phyloP scores from a whole-genome alignment of 225 moss, liverwort and hornwort species.

The Bryoerythrophyllum caledonicum region DNA sequence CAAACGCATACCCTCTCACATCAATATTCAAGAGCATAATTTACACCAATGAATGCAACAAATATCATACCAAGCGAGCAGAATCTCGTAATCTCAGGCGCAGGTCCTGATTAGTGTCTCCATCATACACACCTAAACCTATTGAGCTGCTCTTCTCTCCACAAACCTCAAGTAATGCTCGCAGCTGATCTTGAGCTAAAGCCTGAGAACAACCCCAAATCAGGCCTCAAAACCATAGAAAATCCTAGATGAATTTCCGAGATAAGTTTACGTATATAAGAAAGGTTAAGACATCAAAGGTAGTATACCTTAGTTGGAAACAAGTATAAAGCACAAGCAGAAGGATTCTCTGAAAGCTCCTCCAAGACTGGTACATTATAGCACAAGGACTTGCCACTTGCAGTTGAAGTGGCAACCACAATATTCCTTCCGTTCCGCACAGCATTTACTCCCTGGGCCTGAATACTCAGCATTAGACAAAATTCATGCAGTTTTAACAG shows the following conservation, averaged over 20 bases:
- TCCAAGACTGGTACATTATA: constrained; percentile 92
- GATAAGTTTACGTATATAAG: not conserved
- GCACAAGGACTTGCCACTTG: constrained; percentile 94
- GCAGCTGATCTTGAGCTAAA: constrained; percentile 88
- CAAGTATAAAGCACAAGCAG: constrained; percentile 85
- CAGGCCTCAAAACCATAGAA: constrained; percentile 1
- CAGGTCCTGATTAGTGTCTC: constrained; percentile 77
- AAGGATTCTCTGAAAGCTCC: constrained; percentile 55
- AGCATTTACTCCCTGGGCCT: constrained; percentile 83
- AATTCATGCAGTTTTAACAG: not conserved
- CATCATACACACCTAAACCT: constrained; percentile 86
- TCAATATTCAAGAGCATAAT: not conserved
- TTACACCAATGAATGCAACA: not conserved
- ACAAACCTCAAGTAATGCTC: constrained; percentile 60
- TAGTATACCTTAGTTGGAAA: constrained; percentile 81
- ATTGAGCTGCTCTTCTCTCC: constrained; percentile 41
- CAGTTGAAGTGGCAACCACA: constrained; percentile 91
- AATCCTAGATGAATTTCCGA: not conserved
- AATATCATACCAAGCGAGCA: constrained; percentile 66
- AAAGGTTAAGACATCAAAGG: not conserved
- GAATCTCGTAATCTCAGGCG: constrained; percentile 71
- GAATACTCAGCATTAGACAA: constrained; percentile 19
- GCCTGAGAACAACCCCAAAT: constrained; percentile 47
- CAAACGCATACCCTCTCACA: not conserved
- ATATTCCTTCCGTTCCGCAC: constrained; percentile 61